A percentile compares a stretch with the other conserved stretches of the same genome.
These are phyloP conservation scores for Hortaea sp. DNA, from an alignment of 2,329 filamentous ascomycete species.

Conservation along the genomic window DNA sequence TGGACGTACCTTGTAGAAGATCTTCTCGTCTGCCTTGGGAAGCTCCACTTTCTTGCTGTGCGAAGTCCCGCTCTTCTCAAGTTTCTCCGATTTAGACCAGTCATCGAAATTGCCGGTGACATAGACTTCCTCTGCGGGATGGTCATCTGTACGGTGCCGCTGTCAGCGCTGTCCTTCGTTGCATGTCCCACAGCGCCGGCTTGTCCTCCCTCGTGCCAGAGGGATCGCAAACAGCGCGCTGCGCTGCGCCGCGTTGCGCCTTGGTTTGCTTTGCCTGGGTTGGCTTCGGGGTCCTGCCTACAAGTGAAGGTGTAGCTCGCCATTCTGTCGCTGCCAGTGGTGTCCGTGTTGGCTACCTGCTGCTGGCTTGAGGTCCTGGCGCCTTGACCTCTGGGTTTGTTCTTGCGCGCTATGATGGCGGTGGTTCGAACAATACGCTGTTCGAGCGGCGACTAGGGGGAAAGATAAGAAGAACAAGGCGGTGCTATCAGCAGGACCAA, in stretches of 20 bases:
- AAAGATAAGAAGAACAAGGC: too few relatives aligned
- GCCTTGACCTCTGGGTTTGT: too few relatives aligned
- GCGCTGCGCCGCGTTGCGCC: neutral
- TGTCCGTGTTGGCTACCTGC: too few relatives aligned
- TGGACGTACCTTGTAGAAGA: constrained; percentile 77
- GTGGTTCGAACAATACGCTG: too few relatives aligned
- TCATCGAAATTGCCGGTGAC: constrained; percentile 90
- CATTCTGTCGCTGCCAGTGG: neutral
- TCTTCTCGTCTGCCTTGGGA: constrained; percentile 54
- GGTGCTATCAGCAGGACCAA: too few relatives aligned
- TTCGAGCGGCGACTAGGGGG: too few relatives aligned
- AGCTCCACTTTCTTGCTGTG: constrained; percentile 78
- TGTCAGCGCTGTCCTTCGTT: neutral
- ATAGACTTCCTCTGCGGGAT: constrained; percentile 75
- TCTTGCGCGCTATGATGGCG: too few relatives aligned
- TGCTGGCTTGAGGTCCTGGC: too few relatives aligned
- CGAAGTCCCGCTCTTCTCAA: constrained; percentile 61
- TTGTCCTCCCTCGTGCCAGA: neutral
- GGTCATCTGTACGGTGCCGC: constrained; percentile 32
- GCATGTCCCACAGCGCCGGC: neutral
- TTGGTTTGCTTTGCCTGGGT: neutral
- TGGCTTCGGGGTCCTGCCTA: neutral
- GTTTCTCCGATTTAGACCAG: constrained; percentile 78
- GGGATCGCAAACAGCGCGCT: neutral
- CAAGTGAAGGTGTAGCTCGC: neutral